Conservation (phyloP, 2,329 filamentous ascomycete genomes). For the Thermoascus crustaceus region DNA sequence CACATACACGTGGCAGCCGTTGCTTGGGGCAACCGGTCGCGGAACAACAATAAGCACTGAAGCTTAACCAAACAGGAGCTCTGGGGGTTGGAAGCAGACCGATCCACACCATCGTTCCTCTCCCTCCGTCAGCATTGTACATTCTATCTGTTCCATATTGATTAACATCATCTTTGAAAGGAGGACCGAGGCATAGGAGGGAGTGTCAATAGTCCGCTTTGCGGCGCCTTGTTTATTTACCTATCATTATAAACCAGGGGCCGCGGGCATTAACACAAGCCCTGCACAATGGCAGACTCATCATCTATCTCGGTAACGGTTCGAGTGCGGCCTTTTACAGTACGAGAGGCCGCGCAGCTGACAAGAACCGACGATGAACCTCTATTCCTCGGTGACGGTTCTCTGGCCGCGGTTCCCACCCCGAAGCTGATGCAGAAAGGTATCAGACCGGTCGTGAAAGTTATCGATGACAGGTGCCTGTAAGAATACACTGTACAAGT, state of each 20-base stretch:
- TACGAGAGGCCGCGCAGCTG: constrained; percentile 91
- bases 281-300: constrained; percentile 32
- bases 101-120: constrained; percentile 27
- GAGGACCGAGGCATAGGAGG: not conserved
- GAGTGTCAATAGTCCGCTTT: constrained; percentile 1
- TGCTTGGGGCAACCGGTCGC: constrained; percentile 26
- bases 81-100: constrained; percentile 12
- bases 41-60: constrained; percentile 19
- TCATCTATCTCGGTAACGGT: constrained; percentile 48
- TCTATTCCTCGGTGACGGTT: constrained; percentile 92
- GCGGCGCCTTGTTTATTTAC: constrained; percentile 4
- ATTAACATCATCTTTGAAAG: not conserved
- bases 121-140: constrained; percentile 7
- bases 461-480: constrained; percentile 93
- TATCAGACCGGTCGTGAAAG: constrained; percentile 85
- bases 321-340: constrained; percentile 61
- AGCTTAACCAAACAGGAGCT: constrained; percentile 20
- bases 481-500: constrained; percentile 42
- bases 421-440: constrained; percentile 82
- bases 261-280: not conserved
- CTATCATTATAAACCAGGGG: not conserved
- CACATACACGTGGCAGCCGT: constrained; percentile 9
- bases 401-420: constrained; percentile 74
- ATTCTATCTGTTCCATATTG: constrained; percentile 6
- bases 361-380: constrained; percentile 68